A percentile compares a stretch with the other conserved stretches of the same genome.
phyloP scores from a whole-genome alignment of 192 early-diverging fungal genomes.

The Spinellus fusiger region DNA sequence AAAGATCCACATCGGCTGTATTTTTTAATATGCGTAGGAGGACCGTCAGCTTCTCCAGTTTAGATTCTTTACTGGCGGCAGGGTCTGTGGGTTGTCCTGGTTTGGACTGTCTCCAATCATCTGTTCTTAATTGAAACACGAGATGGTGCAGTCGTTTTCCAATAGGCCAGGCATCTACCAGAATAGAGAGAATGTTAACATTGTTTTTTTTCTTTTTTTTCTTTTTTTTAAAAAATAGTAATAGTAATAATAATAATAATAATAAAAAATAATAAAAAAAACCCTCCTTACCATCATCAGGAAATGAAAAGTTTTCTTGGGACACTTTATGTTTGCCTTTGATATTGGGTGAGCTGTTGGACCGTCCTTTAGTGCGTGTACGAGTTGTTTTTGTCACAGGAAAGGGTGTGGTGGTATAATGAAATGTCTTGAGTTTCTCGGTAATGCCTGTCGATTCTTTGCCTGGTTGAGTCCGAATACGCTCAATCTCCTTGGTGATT shows the following conservation, averaged over 20 bases:
- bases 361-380: constrained; percentile 9
- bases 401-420: constrained; percentile 48
- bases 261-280: too few relatives aligned
- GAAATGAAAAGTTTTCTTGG: constrained; percentile 24
- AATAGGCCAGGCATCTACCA: constrained; percentile 22
- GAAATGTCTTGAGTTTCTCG: not conserved
- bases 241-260: too few relatives aligned
- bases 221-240: not conserved
- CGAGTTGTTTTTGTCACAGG: constrained; percentile 32
- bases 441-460: not conserved
- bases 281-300: constrained; percentile 27
- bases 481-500: constrained; percentile 26
- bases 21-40: constrained; percentile 30
- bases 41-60: constrained; percentile 22
- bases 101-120: constrained; percentile 20
- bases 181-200: not conserved
- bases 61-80: constrained; percentile 12
- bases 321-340: constrained; percentile 19
- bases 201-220: not conserved
- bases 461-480: constrained; percentile 18
- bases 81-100: not conserved
- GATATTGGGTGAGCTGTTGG: constrained; percentile 13
- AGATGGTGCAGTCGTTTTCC: constrained; percentile 14
- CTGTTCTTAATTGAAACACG: constrained; percentile 5
- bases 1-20: constrained; percentile 18